Evolutionary conservation across 257 asterid genomes (phyloP).

Genomic region (Primulina huaijiensis): DNA sequence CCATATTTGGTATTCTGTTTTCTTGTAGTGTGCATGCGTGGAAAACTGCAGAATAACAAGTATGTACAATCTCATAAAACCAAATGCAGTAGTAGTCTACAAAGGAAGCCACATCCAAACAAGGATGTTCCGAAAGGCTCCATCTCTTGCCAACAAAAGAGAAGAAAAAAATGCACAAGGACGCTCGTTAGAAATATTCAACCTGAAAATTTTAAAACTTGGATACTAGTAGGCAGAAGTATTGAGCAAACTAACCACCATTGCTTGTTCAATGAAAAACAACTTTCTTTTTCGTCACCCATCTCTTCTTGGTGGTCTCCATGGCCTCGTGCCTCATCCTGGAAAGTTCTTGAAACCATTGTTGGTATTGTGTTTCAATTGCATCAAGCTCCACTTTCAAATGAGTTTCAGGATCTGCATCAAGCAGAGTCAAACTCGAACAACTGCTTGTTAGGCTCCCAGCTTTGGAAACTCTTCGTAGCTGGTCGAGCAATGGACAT

Average conservation of each 20-base stretch:
- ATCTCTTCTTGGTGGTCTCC: constrained; percentile 40
- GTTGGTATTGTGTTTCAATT: constrained; percentile 33
- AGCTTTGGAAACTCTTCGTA: constrained; percentile 20
- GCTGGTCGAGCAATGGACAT: constrained; percentile 28
- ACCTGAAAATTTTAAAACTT: not conserved
- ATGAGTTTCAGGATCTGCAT: constrained; percentile 23
- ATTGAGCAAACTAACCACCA: not conserved
- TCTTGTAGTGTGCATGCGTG: not conserved
- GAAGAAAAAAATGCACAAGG: not conserved
- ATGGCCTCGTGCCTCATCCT: constrained; percentile 32
- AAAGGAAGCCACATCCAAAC: constrained; percentile 19
- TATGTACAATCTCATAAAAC: not conserved
- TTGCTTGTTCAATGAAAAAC: constrained; percentile 20
- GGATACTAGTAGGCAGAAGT: no score
- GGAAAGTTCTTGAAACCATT: constrained; percentile 33
- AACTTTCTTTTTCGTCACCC: constrained; percentile 41
- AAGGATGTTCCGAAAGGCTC: constrained; percentile 4
- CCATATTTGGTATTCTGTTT: no score
- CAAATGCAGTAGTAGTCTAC: not conserved
- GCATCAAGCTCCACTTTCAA: constrained; percentile 32
- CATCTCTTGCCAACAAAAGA: constrained; percentile 16
- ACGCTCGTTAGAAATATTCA: not conserved
- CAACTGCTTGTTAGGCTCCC: constrained; percentile 33
- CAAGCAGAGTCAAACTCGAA: constrained; percentile 29
- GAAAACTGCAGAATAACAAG: not conserved